Percentiles rank a stretch among this genome's conserved stretches.
Evolutionary conservation across 305 asterid species (phyloP).

Genomic region (Fraxinus ornus): DNA sequence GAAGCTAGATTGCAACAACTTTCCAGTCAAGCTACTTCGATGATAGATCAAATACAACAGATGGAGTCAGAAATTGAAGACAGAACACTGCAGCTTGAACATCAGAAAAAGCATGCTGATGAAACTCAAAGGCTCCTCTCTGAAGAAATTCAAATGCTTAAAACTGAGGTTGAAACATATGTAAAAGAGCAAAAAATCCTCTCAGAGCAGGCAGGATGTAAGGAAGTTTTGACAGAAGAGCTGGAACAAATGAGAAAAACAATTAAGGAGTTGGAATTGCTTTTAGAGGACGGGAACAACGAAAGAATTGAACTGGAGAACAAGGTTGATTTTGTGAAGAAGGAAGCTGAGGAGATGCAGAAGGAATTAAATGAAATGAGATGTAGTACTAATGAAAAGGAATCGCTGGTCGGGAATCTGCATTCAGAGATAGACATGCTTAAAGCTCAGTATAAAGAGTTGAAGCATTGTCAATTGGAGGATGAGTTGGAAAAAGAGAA

Average conservation of each 20-base stretch:
- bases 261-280: conserved; percentile 45
- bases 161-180: conserved; percentile 43
- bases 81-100: conserved; percentile 39
- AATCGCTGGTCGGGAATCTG: conserved; percentile 37
- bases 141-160: conserved; percentile 49
- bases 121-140: conserved; percentile 41
- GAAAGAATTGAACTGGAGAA: conserved; percentile 57
- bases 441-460: conserved; percentile 40
- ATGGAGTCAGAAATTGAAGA: conserved; percentile 54
- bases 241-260: conserved; percentile 49
- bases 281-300: conserved; percentile 38
- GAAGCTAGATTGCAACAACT: conserved; percentile 56
- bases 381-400: conserved; percentile 56
- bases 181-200: conserved; percentile 34
- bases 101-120: conserved; percentile 47
- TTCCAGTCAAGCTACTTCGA: conserved; percentile 37
- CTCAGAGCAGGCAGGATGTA: conserved; percentile 39
- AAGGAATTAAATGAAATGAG: conserved; percentile 46
- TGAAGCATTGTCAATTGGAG: conserved; percentile 41
- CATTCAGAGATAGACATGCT: conserved; percentile 50
- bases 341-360: conserved; percentile 43
- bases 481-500: conserved; percentile 62
- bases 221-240: conserved; percentile 41
- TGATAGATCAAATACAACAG: conserved; percentile 41
- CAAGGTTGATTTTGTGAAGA: conserved; percentile 34